A percentile compares a stretch with the other conserved stretches of the same genome.
Evolutionary conservation across 768 basidiomycete species (phyloP).

Genomic region (Boletus pseudo-olivaceus): DNA sequence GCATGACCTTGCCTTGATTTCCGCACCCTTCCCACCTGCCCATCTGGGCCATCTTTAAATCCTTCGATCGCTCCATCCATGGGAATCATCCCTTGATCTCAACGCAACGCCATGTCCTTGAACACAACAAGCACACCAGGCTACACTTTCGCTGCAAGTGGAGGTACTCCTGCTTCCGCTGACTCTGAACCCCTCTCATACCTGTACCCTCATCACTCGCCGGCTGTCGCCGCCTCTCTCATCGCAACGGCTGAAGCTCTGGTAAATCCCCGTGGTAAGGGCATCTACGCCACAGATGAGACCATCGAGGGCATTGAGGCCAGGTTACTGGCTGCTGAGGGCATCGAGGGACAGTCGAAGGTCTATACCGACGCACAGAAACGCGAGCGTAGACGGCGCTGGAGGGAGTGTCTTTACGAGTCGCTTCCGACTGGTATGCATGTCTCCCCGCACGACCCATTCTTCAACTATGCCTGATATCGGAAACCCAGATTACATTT

Average conservation of each 20-base stretch:
- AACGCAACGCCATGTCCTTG: constrained; percentile 16
- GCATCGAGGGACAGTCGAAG: constrained; percentile 20
- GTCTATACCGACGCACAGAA: constrained; percentile 35
- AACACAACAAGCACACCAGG: constrained; percentile 22
- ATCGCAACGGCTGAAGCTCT: constrained; percentile 43
- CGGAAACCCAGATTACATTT: constrained; percentile 40
- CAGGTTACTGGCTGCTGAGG: constrained; percentile 36
- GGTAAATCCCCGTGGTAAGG: constrained; percentile 47
- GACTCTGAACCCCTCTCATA: constrained; percentile 24
- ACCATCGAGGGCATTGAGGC: constrained; percentile 45
- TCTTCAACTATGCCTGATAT: background rate
- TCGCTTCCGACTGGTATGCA: constrained; percentile 39
- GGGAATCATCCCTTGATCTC: constrained; percentile 4
- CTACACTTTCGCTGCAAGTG: constrained; percentile 32
- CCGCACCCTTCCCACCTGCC: background rate
- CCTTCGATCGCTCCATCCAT: background rate
- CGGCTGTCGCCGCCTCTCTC: constrained; percentile 42
- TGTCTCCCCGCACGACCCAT: background rate
- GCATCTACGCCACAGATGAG: constrained; percentile 55
- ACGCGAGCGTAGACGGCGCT: constrained; percentile 38
- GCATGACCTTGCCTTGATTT: background rate
- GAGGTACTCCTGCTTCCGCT: background rate
- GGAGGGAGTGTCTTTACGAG: constrained; percentile 44
- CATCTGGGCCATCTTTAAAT: background rate
- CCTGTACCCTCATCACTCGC: constrained; percentile 40